A percentile compares a stretch with the other conserved stretches of the same genome.
Evolutionary conservation across 2,329 filamentous ascomycete genomes (phyloP).

Genomic region (Aspergillus oerlinghausenensis): DNA sequence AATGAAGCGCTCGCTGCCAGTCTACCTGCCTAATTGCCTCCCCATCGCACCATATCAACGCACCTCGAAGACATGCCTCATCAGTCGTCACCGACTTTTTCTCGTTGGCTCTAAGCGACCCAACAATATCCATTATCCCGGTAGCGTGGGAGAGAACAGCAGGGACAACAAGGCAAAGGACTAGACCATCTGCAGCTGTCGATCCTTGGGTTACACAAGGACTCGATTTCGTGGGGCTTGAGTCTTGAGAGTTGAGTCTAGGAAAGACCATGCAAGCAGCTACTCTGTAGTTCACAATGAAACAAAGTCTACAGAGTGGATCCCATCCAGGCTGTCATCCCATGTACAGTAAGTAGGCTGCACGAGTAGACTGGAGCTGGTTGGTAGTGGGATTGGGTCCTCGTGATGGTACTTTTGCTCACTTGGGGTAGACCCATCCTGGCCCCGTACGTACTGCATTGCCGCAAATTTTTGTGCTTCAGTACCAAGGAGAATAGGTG

Average conservation of each 20-base stretch:
- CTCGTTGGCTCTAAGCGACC: background rate
- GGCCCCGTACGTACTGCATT: background rate
- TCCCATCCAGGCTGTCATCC: background rate
- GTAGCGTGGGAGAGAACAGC: background rate
- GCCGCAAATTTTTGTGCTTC: background rate
- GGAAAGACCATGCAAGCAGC: background rate
- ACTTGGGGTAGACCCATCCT: background rate
- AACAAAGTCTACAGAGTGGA: background rate
- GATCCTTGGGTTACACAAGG: slow-evolving; percentile 1
- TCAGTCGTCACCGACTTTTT: background rate
- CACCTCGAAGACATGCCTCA: background rate
- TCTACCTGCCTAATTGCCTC: background rate
- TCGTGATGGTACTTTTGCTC: background rate
- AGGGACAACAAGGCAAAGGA: background rate
- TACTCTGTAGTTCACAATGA: background rate
- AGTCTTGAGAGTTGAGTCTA: background rate
- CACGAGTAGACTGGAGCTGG: background rate
- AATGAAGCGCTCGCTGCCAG: background rate
- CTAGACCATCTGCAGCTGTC: slow-evolving; percentile 2
- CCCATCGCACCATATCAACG: background rate
- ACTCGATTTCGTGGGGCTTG: background rate
- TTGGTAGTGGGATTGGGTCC: background rate
- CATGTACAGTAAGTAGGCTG: background rate
- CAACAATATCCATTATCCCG: background rate
- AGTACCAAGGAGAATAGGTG: background rate